Evolutionary conservation across 768 basidiomycete species (phyloP).

Genomic region (Pleurotus ostreatus): DNA sequence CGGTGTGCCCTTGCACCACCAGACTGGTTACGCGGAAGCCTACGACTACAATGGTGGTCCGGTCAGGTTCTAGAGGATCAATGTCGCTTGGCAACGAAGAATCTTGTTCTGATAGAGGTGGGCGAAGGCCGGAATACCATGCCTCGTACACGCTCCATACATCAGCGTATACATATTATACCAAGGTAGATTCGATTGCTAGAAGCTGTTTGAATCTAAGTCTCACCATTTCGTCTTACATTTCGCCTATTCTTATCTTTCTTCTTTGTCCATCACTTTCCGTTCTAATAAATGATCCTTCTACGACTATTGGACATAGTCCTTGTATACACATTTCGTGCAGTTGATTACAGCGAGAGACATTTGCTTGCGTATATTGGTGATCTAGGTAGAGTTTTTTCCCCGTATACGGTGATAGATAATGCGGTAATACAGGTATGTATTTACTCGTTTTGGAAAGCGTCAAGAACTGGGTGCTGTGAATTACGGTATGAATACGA

Average conservation of each 20-base stretch:
- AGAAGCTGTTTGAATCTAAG: not conserved
- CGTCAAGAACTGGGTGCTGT: not conserved
- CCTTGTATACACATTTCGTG: not conserved
- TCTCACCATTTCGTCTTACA: not conserved
- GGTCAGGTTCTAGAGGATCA: not conserved
- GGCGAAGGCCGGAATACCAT: not conserved
- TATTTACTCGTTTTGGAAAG: not conserved
- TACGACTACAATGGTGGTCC: slow-evolving; percentile 27
- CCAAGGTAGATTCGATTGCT: not conserved
- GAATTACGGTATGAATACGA: slow-evolving; percentile 7
- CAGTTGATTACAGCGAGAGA: too few relatives aligned
- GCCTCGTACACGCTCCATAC: not conserved
- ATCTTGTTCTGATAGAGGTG: slow-evolving; percentile 6
- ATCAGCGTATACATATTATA: slow-evolving; percentile 3
- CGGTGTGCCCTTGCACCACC: slow-evolving; percentile 61
- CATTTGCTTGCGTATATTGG: too few relatives aligned
- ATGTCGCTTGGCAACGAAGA: not conserved
- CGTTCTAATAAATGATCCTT: not conserved
- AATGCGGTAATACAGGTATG: not conserved
- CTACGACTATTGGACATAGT: slow-evolving; percentile 7
- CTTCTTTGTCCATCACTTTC: not conserved
- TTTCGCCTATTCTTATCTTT: not conserved
- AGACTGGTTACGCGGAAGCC: slow-evolving; percentile 33
- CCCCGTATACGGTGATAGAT: too few relatives aligned
- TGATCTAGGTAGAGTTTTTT: too few relatives aligned